Percentiles rank a stretch among this genome's conserved stretches.
Conservation (phyloP, 2,329 filamentous ascomycete species). For the Gremmenia infestans region DNA sequence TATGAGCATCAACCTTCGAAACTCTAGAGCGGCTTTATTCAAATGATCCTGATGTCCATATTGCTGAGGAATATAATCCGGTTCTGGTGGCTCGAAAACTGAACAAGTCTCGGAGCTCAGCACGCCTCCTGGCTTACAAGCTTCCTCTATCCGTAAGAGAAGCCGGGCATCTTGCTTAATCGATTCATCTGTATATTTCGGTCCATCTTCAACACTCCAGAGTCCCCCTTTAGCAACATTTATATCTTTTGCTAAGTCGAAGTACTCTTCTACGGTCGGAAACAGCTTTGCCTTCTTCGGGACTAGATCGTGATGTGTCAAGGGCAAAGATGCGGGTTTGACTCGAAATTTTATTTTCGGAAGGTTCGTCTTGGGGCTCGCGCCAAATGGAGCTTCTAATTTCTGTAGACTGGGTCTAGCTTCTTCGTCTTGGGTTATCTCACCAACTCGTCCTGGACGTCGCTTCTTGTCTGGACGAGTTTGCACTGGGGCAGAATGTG, state of each 20-base stretch:
- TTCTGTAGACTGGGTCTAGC: slow-evolving; percentile 10
- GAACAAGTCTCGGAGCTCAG: slow-evolving; percentile 67
- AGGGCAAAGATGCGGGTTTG: slow-evolving; percentile 45
- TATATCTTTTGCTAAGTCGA: slow-evolving; percentile 44
- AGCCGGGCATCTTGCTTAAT: slow-evolving; percentile 63
- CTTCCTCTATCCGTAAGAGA: slow-evolving; percentile 66
- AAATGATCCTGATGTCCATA: slow-evolving; percentile 89
- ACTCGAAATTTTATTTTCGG: slow-evolving; percentile 48
- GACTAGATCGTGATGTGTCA: slow-evolving; percentile 56
- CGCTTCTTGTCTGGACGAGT: slow-evolving; percentile 17
- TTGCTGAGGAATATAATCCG: slow-evolving; percentile 68
- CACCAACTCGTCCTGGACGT: slow-evolving; percentile 21
- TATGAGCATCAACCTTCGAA: slow-evolving; percentile 71
- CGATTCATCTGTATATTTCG: slow-evolving; percentile 54
- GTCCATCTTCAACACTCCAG: slow-evolving; percentile 51
- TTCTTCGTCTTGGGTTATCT: slow-evolving; percentile 18
- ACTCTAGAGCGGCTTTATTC: slow-evolving; percentile 70
- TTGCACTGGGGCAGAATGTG: slow-evolving; percentile 18
- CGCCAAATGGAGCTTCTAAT: slow-evolving; percentile 14
- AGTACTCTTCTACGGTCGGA: slow-evolving; percentile 53
- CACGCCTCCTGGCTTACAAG: slow-evolving; percentile 68
- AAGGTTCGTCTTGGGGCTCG: slow-evolving; percentile 26
- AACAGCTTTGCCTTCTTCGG: slow-evolving; percentile 47
- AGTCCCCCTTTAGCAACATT: slow-evolving; percentile 54
- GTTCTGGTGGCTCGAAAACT: slow-evolving; percentile 66